Base-by-base conservation (phyloP, 2,329 filamentous ascomycete genomes). In the Alternaria burnsii region DNA sequence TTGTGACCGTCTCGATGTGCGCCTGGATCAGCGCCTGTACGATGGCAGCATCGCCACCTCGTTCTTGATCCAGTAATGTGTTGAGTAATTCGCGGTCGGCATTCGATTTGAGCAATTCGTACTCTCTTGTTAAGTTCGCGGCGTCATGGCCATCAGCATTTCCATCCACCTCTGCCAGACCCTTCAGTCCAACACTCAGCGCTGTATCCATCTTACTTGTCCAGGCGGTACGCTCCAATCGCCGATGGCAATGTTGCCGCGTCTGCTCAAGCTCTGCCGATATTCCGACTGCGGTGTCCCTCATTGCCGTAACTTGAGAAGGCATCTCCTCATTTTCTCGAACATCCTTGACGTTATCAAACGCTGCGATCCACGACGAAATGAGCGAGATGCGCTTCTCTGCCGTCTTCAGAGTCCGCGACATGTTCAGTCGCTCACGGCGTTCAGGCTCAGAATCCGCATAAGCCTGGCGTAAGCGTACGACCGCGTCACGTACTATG, bases 281-380 rank as follows among this genome's bases (percentile, higher is more conserved):
- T 42, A 98, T 94, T 1, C 94, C 95, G 58, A 92, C 88, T 0
- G 94, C 94, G 1, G 92, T 94, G 78, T 94, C 96, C 58, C 93
- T 89, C 82, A 98, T 91, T 0, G 91, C 86, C 3, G 84, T 79
- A 44, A 75, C 52, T 47, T 75, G 73, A 4, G 71, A 97, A 81
- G 67, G 88, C 91, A 32, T 86, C 80, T 89, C 86, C 61, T 91
- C 89, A 20, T 88, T 86, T 53, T 91, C 90, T 18, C 89, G 85
- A 48, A 84, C 85, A 40, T 93, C 92, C 68, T 90, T 94, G 3
- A 96, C 87, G 1, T 86, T 84, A 65, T 98, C 94, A 71, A 98
- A 99, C 2, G 93, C 93, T 1, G 91, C 91, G 58, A 97, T 91
- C 95, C 95, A 99, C 1, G 91, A 89, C 4, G 91, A 94, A n/a